phyloP scores from a whole-genome alignment of 2,329 filamentous ascomycete genomes.

The Cladorrhinum sp. region DNA sequence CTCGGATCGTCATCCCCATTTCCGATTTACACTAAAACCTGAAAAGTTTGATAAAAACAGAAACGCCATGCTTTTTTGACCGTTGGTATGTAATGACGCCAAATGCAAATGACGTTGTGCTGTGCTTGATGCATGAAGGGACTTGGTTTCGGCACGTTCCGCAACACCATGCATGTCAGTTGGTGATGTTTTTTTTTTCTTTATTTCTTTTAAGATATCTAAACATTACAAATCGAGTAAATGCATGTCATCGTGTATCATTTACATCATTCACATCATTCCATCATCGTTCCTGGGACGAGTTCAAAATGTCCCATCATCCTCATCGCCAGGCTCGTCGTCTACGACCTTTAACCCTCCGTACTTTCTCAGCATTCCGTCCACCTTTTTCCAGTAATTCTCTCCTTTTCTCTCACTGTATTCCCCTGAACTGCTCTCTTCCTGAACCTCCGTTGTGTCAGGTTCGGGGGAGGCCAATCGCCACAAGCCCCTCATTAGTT shows the following conservation, averaged over 20 bases:
- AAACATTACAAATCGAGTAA: neutral
- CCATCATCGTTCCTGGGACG: neutral
- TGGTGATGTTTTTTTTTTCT: neutral
- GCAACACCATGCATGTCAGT: neutral
- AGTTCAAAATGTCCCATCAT: neutral
- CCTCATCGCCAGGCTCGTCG: neutral
- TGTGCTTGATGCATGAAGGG: neutral
- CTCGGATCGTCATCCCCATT: no score
- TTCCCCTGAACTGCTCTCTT: neutral
- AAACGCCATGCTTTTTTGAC: no score
- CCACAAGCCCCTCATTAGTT: neutral
- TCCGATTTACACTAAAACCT: no score
- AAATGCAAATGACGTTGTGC: neutral
- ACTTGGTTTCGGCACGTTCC: neutral
- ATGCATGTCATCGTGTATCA: neutral
- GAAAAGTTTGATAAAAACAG: no score
- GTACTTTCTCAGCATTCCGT: neutral
- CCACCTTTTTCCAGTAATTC: neutral
- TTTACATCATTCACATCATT: neutral
- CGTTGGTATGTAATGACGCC: no score
- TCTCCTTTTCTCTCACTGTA: neutral
- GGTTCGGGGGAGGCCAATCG: neutral
- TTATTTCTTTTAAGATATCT: no score
- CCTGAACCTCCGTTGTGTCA: neutral
- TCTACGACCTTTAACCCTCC: neutral